Evolutionary conservation across 169 alveolate species (phyloP).

Genomic region (Plasmodium vivax): DNA sequence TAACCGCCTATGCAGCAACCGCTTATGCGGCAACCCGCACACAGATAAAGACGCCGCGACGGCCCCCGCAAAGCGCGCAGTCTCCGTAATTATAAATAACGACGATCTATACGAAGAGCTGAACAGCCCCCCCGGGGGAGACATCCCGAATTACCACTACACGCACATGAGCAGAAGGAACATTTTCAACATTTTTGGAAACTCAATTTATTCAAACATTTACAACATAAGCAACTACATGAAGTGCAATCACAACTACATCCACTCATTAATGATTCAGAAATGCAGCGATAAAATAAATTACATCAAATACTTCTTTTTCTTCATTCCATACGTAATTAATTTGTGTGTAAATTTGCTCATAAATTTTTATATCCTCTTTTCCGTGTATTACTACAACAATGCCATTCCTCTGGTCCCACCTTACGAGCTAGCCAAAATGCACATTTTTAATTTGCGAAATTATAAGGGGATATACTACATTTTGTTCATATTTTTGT

Average conservation of each 20-base stretch:
- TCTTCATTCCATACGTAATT: constrained; percentile 45
- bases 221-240: constrained; percentile 38
- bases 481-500: constrained; percentile 43
- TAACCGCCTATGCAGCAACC: background rate
- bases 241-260: constrained; percentile 38
- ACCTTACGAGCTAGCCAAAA: constrained; percentile 47
- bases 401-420: constrained; percentile 65
- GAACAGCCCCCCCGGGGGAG: background rate
- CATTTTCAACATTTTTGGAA: constrained; percentile 65
- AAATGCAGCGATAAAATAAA: constrained; percentile 52
- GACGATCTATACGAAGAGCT: constrained; percentile 28
- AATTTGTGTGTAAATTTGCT: constrained; percentile 49
- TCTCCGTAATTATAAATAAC: background rate
- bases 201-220: constrained; percentile 52
- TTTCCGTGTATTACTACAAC: constrained; percentile 68
- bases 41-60: background rate
- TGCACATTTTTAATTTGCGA: constrained; percentile 35
- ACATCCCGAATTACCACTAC: background rate
- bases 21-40: background rate
- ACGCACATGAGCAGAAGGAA: background rate
- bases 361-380: constrained; percentile 33
- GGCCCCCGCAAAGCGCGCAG: background rate
- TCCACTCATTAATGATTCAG: constrained; percentile 52
- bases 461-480: constrained; percentile 62
- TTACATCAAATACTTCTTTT: constrained; percentile 49